Conservation (phyloP, 2,329 filamentous ascomycete species). For the Penicillium sp. region DNA sequence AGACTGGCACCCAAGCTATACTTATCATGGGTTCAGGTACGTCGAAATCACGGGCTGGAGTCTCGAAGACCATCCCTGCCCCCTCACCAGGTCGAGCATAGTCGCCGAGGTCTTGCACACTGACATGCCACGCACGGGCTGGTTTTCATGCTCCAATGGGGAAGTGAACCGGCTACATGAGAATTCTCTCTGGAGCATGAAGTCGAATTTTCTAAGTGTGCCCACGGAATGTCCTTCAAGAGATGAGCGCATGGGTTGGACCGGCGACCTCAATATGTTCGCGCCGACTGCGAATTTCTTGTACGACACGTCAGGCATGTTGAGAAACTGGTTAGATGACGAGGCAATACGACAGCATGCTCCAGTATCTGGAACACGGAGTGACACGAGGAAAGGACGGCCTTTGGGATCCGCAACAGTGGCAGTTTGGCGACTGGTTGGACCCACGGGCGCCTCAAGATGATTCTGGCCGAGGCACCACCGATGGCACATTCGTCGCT, state of each 20-base stretch:
- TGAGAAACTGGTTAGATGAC: constrained; percentile 51
- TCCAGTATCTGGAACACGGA: constrained; percentile 8
- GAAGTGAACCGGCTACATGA: constrained; percentile 55
- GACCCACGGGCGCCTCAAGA: constrained; percentile 11
- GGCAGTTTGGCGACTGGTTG: constrained; percentile 20
- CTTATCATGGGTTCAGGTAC: constrained; percentile 56
- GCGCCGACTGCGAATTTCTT: constrained; percentile 43
- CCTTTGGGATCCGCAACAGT: constrained; percentile 9
- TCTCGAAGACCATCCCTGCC: too few species aligned
- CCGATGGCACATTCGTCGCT: constrained; percentile 10
- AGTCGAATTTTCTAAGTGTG: constrained; percentile 57
- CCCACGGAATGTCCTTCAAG: constrained; percentile 59
- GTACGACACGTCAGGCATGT: constrained; percentile 53
- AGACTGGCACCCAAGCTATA: constrained; percentile 50
- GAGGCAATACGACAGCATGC: constrained; percentile 24
- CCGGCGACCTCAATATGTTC: constrained; percentile 52
- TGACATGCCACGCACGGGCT: constrained; percentile 52
- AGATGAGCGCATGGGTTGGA: constrained; percentile 56
- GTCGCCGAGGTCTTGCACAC: constrained; percentile 50
- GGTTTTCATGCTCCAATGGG: constrained; percentile 52
- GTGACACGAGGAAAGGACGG: constrained; percentile 6
- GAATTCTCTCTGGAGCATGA: constrained; percentile 58
- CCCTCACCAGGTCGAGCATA: constrained; percentile 26
- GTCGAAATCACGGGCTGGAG: constrained; percentile 41
- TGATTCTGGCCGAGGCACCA: constrained; percentile 3